These are phyloP conservation scores for Cyberlindnera bimundalis DNA, from an alignment of 805 yeast species.

Conservation along the genomic window DNA sequence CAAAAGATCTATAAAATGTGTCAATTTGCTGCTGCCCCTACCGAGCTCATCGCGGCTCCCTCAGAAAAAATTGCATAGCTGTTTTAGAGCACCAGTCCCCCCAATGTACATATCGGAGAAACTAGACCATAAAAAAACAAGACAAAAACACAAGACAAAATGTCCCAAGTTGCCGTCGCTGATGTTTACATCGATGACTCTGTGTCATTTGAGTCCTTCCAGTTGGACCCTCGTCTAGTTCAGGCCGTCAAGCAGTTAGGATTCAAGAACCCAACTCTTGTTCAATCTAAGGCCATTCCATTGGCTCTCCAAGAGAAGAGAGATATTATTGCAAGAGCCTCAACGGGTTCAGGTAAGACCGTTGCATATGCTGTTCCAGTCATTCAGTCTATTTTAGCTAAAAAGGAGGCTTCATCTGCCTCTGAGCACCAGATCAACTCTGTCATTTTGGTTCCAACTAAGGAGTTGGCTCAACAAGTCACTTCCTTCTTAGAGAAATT, in stretches of 20 bases:
- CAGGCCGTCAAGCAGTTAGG: conserved; percentile 84
- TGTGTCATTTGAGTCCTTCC: conserved; percentile 68
- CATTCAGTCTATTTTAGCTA: conserved; percentile 64
- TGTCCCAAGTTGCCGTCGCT: conserved; percentile 44
- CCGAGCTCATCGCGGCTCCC: conserved; percentile 6
- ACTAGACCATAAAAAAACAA: not conserved
- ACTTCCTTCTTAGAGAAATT: conserved; percentile 64
- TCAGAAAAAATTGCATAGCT: conserved; percentile 4
- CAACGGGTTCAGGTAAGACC: conserved; percentile 96
- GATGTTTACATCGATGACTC: conserved; percentile 70
- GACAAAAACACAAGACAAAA: not conserved
- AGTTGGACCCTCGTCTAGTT: conserved; percentile 74
- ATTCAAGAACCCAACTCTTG: conserved; percentile 80
- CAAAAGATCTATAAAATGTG: too few relatives aligned
- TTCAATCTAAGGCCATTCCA: conserved; percentile 90
- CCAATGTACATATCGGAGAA: too few relatives aligned
- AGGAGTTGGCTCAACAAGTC: conserved; percentile 89
- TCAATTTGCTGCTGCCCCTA: not conserved
- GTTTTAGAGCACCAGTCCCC: not conserved
- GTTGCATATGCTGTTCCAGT: conserved; percentile 88
- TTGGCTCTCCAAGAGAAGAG: conserved; percentile 85
- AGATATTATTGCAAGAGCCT: conserved; percentile 90
- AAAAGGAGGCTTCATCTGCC: conserved; percentile 30
- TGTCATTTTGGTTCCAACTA: conserved; percentile 85
- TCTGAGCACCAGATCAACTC: conserved; percentile 27